These are phyloP conservation scores for Alloteropsis angusta DNA, from an alignment of 202 grass and related monocot species.

Conservation along the genomic window DNA sequence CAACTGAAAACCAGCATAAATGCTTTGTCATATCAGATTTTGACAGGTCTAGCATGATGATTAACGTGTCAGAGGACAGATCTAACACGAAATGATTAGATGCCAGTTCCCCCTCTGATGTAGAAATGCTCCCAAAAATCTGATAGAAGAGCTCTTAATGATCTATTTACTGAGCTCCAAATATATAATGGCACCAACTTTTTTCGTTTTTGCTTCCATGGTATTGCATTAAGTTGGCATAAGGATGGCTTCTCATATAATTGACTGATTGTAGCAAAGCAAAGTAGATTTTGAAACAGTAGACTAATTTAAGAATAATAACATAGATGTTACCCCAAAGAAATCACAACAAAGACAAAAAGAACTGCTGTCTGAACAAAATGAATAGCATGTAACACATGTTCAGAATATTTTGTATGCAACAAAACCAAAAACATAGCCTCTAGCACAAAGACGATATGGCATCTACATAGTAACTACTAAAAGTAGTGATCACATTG, in stretches of 20 bases:
- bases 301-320: neutral
- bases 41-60: neutral
- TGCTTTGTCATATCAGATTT: neutral
- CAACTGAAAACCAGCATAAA: neutral
- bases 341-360: neutral
- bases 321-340: neutral
- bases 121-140: neutral
- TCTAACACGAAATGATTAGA: neutral
- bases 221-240: neutral
- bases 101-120: neutral
- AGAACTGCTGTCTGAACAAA: neutral
- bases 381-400: neutral
- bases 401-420: conserved; percentile 22
- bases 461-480: neutral
- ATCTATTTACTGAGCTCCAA: neutral
- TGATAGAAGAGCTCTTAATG: neutral
- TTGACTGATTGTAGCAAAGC: neutral
- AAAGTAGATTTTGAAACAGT: neutral
- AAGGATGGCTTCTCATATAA: neutral
- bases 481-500: neutral
- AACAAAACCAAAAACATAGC: conserved; percentile 1
- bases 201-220: neutral
- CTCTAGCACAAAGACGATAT: neutral
- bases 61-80: neutral
- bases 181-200: neutral